A percentile compares a stretch with the other conserved stretches of the same genome.
These are phyloP conservation scores for Xylariaceae sp. DNA, from an alignment of 2,329 filamentous ascomycete species.

Conservation along the genomic window DNA sequence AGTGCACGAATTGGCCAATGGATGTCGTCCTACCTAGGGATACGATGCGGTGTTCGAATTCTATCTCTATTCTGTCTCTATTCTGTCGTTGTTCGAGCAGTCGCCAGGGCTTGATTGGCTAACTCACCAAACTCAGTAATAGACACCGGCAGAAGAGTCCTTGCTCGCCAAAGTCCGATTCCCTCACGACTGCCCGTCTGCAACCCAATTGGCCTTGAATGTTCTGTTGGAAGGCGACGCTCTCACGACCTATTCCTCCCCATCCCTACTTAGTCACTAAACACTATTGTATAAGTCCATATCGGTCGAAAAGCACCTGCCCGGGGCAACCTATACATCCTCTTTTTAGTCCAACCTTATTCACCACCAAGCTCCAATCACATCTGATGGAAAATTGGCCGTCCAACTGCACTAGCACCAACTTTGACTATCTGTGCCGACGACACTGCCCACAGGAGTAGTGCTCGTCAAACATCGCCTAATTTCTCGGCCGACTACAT, in stretches of 20 bases:
- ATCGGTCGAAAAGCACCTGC: slow-evolving; percentile 1
- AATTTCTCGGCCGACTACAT: no score
- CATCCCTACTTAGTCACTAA: neutral
- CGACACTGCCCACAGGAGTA: no score
- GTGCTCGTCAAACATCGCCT: no score
- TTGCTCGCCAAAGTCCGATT: slow-evolving; percentile 6
- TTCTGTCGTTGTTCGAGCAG: no score
- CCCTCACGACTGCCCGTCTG: slow-evolving; percentile 7
- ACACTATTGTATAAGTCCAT: slow-evolving; percentile 3
- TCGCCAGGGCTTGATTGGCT: no score
- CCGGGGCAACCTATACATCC: slow-evolving; percentile 3
- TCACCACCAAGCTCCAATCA: neutral
- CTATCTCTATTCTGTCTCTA: no score
- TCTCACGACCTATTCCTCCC: slow-evolving; percentile 2
- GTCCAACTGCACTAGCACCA: no score
- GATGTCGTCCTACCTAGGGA: no score
- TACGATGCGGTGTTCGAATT: no score
- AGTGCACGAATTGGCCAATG: no score
- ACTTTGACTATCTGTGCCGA: no score
- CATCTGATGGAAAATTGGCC: neutral
- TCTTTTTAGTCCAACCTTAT: slow-evolving; percentile 4
- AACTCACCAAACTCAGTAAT: neutral
- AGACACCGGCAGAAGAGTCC: slow-evolving; percentile 5
- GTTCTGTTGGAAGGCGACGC: slow-evolving; percentile 20
- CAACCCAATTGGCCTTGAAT: slow-evolving; percentile 18